Evolutionary conservation across 441 rosid genomes (phyloP), one percentile per base, ranked within the genome.

Genomic region (Codiaeum variegatum): DNA sequence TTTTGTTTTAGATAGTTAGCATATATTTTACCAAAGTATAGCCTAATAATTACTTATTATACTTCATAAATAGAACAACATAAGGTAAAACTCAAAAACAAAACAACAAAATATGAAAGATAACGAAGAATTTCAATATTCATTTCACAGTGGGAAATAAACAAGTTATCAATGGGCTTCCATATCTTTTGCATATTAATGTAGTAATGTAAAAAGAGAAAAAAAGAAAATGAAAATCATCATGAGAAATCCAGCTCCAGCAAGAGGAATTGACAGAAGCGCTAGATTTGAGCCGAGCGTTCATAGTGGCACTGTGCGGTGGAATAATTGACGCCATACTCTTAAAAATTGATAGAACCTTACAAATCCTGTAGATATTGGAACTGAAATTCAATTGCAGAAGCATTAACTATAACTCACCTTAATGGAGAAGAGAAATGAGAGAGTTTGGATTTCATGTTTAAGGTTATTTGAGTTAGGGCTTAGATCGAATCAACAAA

Each of bases 221-320:
- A n/a, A n/a, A n/a, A n/a, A n/a, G n/a, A n/a, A n/a, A n/a, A n/a
- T n/a, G n/a, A n/a, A 40, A 34, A 52, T 29, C 69, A 93, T 97
- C 97, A 81, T 86, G 90, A 75, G 97, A 94, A 77, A 94, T 94
- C 87, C 75, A 79, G 86, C 98, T 94, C 97, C 98, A 94, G 81
- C 93, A 88, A 29, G 93, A 85, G 31, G 97, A 79, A 85, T 89
- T 94, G 29, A 89, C 81, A 31, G 97, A 94, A 55, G 92, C 86
- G 81, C 79, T 85, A 59, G 97, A 94, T 59, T 61, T 81, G 61
- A 94, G 94, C 73, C 97, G 78, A 79, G 98, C 91, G 73, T 93
- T 87, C 47, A 97, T 95, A 79, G 82, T 81, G 63, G 88, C 91
- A 78, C 88, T 90, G 78, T 94, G 96, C 62, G 91, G 87, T 5